Evolutionary conservation across 495 filamentous ascomycete genomes (phyloP).

Genomic region (Cladorrhinum samala): DNA sequence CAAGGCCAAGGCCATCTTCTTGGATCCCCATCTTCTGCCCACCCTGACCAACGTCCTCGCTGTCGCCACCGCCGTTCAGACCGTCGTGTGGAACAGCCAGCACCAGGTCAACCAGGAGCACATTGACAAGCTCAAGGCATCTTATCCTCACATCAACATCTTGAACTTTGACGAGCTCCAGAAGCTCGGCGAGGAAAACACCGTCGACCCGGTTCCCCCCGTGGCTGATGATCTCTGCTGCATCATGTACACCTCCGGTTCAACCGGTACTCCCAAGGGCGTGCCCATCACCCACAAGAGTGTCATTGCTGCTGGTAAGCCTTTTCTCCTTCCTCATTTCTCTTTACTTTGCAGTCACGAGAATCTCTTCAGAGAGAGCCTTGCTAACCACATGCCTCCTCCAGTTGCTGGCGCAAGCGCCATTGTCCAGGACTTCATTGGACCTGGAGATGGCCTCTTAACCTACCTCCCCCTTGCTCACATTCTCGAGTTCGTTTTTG

Average conservation of each 20-base stretch:
- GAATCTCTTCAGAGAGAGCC: neutral
- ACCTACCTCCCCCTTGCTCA: conserved; percentile 93
- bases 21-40: conserved; percentile 75
- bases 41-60: conserved; percentile 77
- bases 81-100: conserved; percentile 85
- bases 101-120: conserved; percentile 68
- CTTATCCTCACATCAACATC: conserved; percentile 63
- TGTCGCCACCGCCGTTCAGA: conserved; percentile 69
- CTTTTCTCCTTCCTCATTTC: neutral
- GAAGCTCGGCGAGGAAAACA: conserved; percentile 77
- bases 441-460: conserved; percentile 78
- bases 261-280: conserved; percentile 95
- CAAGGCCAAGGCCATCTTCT: conserved; percentile 78
- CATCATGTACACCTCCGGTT: conserved; percentile 99
- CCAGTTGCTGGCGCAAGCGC: conserved; percentile 80
- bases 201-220: conserved; percentile 73
- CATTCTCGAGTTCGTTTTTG: conserved; percentile 96
- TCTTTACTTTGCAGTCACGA: neutral
- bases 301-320: conserved; percentile 79
- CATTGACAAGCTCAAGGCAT: conserved; percentile 70
- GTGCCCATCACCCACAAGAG: conserved; percentile 85
- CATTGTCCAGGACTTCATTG: conserved; percentile 78
- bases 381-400: conserved; percentile 10
- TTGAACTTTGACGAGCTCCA: conserved; percentile 79
- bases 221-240: conserved; percentile 84